These are phyloP conservation scores for Monilinia fructigena DNA, from an alignment of 2,329 filamentous ascomycete species.

Conservation along the genomic window DNA sequence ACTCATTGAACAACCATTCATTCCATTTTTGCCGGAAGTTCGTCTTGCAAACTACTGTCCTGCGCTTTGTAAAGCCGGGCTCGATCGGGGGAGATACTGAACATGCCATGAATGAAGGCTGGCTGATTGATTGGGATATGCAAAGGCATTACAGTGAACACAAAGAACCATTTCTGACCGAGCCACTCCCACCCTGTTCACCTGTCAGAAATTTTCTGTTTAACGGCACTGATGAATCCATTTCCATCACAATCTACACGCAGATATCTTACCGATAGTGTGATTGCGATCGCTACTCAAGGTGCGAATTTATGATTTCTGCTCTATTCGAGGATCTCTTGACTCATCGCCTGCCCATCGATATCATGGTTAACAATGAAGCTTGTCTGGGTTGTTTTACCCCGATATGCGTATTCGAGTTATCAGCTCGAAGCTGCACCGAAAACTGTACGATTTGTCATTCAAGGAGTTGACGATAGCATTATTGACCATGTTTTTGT, in stretches of 20 bases:
- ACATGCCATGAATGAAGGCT: conserved; percentile 42
- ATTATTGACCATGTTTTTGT: conserved; percentile 31
- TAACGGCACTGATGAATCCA: no score
- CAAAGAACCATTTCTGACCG: conserved; percentile 32
- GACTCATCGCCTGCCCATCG: conserved; percentile 27
- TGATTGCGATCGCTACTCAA: conserved; percentile 42
- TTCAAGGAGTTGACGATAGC: conserved; percentile 26
- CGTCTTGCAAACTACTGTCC: conserved; percentile 33
- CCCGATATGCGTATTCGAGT: conserved; percentile 21
- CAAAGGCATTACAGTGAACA: conserved; percentile 41
- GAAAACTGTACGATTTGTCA: conserved; percentile 24
- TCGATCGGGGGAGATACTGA: conserved; percentile 41
- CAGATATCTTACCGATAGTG: conserved; percentile 29
- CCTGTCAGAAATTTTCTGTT: neutral
- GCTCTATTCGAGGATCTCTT: conserved; percentile 36
- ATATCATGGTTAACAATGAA: conserved; percentile 40
- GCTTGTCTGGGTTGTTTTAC: conserved; percentile 14
- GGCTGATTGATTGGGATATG: conserved; percentile 39
- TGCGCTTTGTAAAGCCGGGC: conserved; percentile 34
- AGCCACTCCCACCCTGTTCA: neutral
- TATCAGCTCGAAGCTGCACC: conserved; percentile 28
- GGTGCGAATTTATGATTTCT: conserved; percentile 36
- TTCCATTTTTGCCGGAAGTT: conserved; percentile 38
- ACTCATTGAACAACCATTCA: conserved; percentile 34
- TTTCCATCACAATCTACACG: neutral